Evolutionary conservation across 805 yeast species (phyloP), one percentile per base, ranked within the genome.

Genomic region (Cyberlindnera euphorbiae): DNA sequence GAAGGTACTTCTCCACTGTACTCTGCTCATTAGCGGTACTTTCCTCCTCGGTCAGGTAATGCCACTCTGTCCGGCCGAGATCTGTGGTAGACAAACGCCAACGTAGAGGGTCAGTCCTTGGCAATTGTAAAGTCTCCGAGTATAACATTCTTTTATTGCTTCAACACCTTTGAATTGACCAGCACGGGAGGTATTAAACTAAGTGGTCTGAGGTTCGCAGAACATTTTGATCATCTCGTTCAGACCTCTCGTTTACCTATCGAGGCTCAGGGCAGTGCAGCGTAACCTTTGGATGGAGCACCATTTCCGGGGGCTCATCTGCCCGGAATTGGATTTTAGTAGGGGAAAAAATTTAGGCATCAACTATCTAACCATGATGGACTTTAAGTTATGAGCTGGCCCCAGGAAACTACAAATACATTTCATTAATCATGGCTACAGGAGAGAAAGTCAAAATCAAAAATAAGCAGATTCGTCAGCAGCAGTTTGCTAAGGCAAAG

Each of bases 1-100:
- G 54, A 5, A 76, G 59, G 60, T 82, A 77, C 51, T 80, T 71
- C 6, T 74, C 81, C 42, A 64, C 71, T 4, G 66, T 56, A 2
- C 79, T 58, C 50, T 81, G 90, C 15, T 72, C 69, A 16, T 67
- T 59, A 5, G 13, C n/a, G 3, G 19, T 12, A 13, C 40, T 29
- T 16, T 41, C 48, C 22, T 59, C 60, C 0, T 59, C 51, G 13
- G 33, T 16, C 9, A 76, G 48, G 52, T 79, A 90, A 19, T 73
- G 79, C 98, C 98, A 90, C 29, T 73, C 69, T 52, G 85, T 86
- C 14, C 82, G 69, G 12, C 98, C 98, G 11, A 81, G 60, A 24
- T 73, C 73, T 42, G 81, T 81, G 1, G 82, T 73, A 14, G 73
- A 57, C 19, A 90, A 67, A 43, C 94, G 67, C 98, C 98, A 90